Base-by-base conservation (phyloP, 352 stramenopile species). In the Paralagenidium karlingii region DNA sequence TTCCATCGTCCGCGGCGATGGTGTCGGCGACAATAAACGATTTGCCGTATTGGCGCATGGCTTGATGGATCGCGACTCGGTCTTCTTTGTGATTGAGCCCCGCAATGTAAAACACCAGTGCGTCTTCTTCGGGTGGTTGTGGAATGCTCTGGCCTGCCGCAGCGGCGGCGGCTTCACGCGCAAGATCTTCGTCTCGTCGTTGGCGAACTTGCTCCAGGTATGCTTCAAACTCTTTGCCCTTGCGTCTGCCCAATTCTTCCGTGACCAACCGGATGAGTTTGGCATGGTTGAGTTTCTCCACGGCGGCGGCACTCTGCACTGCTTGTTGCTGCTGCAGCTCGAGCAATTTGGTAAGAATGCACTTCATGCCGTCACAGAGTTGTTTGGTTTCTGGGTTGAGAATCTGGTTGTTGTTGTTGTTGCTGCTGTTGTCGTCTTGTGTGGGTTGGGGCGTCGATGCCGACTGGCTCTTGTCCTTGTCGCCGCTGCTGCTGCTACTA, bases 1-100 rank as follows among this genome's bases (percentile, higher is more conserved):
- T 78, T 22, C 74, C 62, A 38, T 76, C 63, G 6, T 83, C 86
- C 19, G 94, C 80, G 25, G 81, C 86, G 45, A 92, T 68, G 26
- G 79, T 94, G 49, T 92, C 70, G 25, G 85, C 86, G 9, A 94
- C 64, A 29, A 94, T 79, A 32, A 71, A 59, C 33, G 66, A 63
- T 38, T 85, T 75, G 43, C 70, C 65, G 38, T 82, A 85, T 28
- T 68, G 60, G 5, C 86, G 70, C 47, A 97, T 87, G 8, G 86
- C 82, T 49, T 94, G 60, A 56, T 98, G 89, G 32, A 97, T 68
- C 6, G 74, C 70, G 40, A 91, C 82, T 22, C 94, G 77, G 24
- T 81, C 73, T 32, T 73, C 45, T 51, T 97, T 96, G 22, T 96
- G 82, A 25, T 82, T 77, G 24, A 96, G 31, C 1, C 70, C 75